Evolutionary conservation across 2,329 filamentous ascomycete genomes (phyloP), one percentile per base, ranked within the genome.

Genomic region (Xylariales sp.): DNA sequence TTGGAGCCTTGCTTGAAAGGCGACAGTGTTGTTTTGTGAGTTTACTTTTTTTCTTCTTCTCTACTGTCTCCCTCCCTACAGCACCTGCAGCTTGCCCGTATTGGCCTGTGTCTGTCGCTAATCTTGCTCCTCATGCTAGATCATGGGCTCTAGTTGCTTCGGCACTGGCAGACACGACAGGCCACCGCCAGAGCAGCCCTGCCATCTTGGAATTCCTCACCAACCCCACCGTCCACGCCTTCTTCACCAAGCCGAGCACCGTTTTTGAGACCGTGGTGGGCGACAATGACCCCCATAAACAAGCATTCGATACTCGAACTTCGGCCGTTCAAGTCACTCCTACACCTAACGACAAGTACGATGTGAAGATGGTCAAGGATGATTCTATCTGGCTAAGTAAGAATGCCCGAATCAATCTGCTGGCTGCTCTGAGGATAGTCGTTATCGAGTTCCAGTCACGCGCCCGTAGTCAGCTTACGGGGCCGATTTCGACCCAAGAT

Each of bases 341-440:
- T 14, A 77, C 77, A 5, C 68, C 77, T 11, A 78, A 77, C 51
- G 74, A 77, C 28, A 76, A 77, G 40, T 87, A 84, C 56, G 79
- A 90, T 54, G 70, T 95, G 48, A 80, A 85, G 27, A 69, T 84
- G 54, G 79, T 97, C 58, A 95, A 95, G 65, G 77, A 79, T 32
- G 90, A 97, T 66, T 78, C 88, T 23, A 59, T 85, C 49, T 97
- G 90, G 89, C 69, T 98, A 45, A 90, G 88, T 61, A 79, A 84
- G 52, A 79, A 83, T 54, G 79, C 82, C 35, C 73, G 78, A 30
- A 79, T 96, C 47, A 88, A 93, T 59, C 82, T 96, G 59, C 69
- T 93, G 29, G 78, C 83, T 11, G 89, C 91, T 18, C 69, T 98
- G 52, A 79, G 93, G 42, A 72, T 95, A 29, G 83, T 83, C 3